Evolutionary conservation across 1,284 basidiomycete genomes (phyloP).

Genomic region (Microbotryum violaceum): DNA sequence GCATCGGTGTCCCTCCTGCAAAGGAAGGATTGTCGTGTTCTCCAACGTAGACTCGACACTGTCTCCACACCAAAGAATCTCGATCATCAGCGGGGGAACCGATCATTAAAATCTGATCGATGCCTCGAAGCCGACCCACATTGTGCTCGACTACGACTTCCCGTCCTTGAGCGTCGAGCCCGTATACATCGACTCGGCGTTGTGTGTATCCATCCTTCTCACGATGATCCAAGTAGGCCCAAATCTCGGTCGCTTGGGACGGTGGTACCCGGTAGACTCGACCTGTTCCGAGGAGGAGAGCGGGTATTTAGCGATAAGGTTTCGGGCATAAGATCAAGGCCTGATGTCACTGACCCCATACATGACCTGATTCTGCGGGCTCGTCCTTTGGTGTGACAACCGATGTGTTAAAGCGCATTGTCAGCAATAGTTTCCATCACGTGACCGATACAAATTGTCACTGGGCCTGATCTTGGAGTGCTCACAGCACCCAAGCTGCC

Average conservation of each 20-base stretch:
- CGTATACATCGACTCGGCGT: constrained; percentile 57
- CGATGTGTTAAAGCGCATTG: neutral
- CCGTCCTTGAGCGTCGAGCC: constrained; percentile 47
- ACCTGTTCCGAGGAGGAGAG: constrained; percentile 5
- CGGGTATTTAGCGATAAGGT: neutral
- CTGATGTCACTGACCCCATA: constrained; percentile 18
- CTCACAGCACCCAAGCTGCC: too few relatives aligned
- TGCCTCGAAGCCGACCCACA: constrained; percentile 41
- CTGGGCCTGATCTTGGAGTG: neutral
- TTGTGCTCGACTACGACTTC: constrained; percentile 53
- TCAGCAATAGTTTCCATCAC: neutral
- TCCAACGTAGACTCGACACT: constrained; percentile 60
- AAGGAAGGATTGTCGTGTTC: constrained; percentile 69
- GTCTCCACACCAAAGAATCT: neutral
- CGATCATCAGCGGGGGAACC: neutral
- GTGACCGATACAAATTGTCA: neutral
- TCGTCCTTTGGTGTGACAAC: constrained; percentile 12
- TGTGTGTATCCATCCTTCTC: constrained; percentile 65
- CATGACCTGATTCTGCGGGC: constrained; percentile 22
- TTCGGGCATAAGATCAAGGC: neutral
- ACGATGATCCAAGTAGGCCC: constrained; percentile 28
- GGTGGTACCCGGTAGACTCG: constrained; percentile 22
- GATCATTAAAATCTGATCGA: neutral
- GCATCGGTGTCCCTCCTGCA: constrained; percentile 26
- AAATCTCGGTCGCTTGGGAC: constrained; percentile 10